These are phyloP conservation scores for Wickerhamiella nectarea DNA, from an alignment of 805 yeast species.

Conservation along the genomic window DNA sequence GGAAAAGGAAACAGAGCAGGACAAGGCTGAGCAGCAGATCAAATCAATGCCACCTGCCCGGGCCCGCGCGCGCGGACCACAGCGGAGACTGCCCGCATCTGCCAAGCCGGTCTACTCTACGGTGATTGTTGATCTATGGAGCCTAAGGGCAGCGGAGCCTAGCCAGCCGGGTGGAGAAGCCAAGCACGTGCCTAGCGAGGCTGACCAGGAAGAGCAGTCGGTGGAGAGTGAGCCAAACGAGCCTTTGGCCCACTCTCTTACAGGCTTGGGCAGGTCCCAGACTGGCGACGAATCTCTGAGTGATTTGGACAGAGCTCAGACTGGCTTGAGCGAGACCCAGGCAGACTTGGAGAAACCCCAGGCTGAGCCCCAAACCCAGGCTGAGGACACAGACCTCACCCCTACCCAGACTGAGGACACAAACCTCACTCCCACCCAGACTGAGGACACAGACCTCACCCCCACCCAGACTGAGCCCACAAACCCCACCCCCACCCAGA, in stretches of 20 bases:
- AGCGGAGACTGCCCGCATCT: slow-evolving; percentile 23
- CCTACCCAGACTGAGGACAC: neutral
- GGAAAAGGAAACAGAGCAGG: slow-evolving; percentile 14
- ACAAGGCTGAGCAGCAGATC: slow-evolving; percentile 2
- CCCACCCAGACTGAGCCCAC: neutral
- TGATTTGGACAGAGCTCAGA: too few relatives aligned
- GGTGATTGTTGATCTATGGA: slow-evolving; percentile 16
- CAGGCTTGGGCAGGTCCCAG: too few relatives aligned
- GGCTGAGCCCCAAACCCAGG: neutral
- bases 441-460: too few relatives aligned
- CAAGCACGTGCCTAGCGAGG: too few relatives aligned
- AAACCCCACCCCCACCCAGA: too few relatives aligned
- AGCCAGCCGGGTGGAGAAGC: too few relatives aligned
- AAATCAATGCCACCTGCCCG: slow-evolving; percentile 11
- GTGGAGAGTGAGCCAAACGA: neutral
- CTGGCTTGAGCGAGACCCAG: too few relatives aligned
- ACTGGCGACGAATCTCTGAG: too few relatives aligned
- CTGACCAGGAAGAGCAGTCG: too few relatives aligned
- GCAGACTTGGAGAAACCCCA: too few relatives aligned
- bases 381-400: neutral
- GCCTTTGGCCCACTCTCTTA: neutral
- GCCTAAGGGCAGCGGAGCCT: neutral
- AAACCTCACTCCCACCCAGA: too few relatives aligned
- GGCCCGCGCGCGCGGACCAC: slow-evolving; percentile 23
- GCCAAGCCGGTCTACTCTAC: slow-evolving; percentile 20